These are phyloP conservation scores for Microbotryum intermedium DNA, from an alignment of 1,284 basidiomycete species.

Conservation along the genomic window DNA sequence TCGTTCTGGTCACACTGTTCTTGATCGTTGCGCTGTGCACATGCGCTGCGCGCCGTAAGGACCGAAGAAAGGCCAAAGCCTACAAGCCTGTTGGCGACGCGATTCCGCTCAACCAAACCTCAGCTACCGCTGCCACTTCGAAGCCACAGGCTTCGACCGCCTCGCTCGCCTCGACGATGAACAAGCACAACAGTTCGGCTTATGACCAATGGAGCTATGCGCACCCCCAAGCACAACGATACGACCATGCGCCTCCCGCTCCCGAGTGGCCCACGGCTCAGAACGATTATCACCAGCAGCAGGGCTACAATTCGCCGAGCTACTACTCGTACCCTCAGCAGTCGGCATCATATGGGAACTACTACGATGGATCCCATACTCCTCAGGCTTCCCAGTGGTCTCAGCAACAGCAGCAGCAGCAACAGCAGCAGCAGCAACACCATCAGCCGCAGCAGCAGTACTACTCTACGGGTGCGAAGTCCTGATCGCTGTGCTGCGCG, in stretches of 20 bases:
- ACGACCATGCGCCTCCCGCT: not conserved
- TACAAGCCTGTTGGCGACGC: not conserved
- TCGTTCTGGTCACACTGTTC: conserved; percentile 18
- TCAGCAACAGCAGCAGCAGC: not conserved
- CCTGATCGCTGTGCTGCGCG: not conserved
- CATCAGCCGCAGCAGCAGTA: not conserved
- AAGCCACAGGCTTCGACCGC: conserved; percentile 11
- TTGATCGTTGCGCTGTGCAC: conserved; percentile 23
- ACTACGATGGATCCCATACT: not conserved
- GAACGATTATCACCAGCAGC: conserved; percentile 1
- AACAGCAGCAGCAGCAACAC: not conserved
- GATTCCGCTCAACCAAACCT: not conserved
- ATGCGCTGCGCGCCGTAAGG: conserved; percentile 13
- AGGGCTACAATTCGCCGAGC: not conserved
- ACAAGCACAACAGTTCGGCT: not conserved
- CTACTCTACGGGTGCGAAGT: not conserved
- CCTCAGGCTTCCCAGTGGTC: conserved; percentile 3
- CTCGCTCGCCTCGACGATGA: not conserved
- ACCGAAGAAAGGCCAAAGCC: not conserved
- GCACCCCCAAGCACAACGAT: not conserved
- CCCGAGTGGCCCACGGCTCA: conserved; percentile 9
- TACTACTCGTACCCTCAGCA: not conserved
- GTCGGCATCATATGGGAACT: not conserved
- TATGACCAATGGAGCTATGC: not conserved
- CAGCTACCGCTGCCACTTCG: not conserved